phyloP scores from a whole-genome alignment of 2,329 filamentous ascomycete genomes.

The Arachnomyces sp. region DNA sequence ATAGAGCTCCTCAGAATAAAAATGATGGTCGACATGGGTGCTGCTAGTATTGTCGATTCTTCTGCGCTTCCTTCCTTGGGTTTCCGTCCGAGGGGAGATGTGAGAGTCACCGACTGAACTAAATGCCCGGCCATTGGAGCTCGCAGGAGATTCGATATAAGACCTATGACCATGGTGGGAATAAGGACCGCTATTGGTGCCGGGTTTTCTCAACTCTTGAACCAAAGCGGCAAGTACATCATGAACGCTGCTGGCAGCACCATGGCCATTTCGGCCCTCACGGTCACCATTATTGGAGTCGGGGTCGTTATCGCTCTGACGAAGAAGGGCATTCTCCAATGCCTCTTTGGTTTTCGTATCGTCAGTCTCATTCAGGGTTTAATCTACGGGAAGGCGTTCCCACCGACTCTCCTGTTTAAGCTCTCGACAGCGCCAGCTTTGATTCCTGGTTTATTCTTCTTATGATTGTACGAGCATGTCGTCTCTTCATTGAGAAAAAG shows the following conservation, averaged over 20 bases:
- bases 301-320: not conserved
- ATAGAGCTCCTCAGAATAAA: not conserved
- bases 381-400: constrained; percentile 11
- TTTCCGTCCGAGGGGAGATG: too few relatives aligned
- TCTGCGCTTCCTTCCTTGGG: too few relatives aligned
- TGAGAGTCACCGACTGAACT: too few relatives aligned
- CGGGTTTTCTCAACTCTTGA: not conserved
- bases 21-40: constrained; percentile 1
- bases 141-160: too few relatives aligned
- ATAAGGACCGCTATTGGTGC: too few relatives aligned
- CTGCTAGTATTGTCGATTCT: constrained; percentile 4
- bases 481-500: too few relatives aligned
- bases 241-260: not conserved
- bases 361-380: constrained; percentile 11
- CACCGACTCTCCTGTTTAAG: constrained; percentile 25
- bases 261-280: too few relatives aligned
- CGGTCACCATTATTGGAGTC: too few relatives aligned
- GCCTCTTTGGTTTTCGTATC: constrained; percentile 14
- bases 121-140: too few relatives aligned
- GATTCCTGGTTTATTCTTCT: constrained; percentile 30
- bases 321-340: constrained; percentile 9
- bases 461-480: constrained; percentile 25
- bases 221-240: constrained; percentile 2
- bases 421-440: constrained; percentile 32
- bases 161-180: too few relatives aligned